Base-by-base conservation (phyloP, 179 eudicot species). In the Beta macrorhiza region DNA sequence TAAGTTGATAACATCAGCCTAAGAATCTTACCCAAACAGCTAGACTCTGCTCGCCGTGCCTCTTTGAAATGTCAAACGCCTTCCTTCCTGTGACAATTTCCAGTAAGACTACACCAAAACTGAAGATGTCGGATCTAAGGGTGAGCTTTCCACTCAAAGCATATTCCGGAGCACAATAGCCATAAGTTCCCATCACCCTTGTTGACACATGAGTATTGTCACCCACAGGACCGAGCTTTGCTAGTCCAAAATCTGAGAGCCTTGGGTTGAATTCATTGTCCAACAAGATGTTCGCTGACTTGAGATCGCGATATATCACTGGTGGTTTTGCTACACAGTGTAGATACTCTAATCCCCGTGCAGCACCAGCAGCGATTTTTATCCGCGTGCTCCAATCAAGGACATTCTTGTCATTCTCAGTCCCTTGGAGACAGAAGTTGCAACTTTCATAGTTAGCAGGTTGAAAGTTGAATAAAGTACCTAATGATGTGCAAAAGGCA, bases 91-190 rank as follows among this genome's bases (percentile, higher is more conserved):
- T 89, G 32, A 95, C 87, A 47, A 95, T 86, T 86, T 95, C 99
- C 85, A 95, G 79, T 68, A 95, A 83, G 59, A 94, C 95, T 2
- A 95, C 97, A 17, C 98, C 97, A 81, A 95, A 95, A 90, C 98
- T 93, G 73, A 89, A 95, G 20, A 95, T 92, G 68, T 95, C 99
- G 15, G 98, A 91, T 78, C 91, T 95, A 12, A 89, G 65, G 64
- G 91, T 92, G 64, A 95, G 81, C 77, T 92, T 95, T 10, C 98
- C 97, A 67, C 90, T 92, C 90, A 90, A 87, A 22, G 97, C 98
- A 80, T 95, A 95, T 59, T 95, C 98, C 0, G 98, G 98, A 32
- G 97, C 98, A 83, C 98, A 95, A 71, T 95, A 95, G 32, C 99
- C 97, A 44, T 90, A 93, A 7, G 98, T 95, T 82, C 99, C 99